Evolutionary conservation across 2,329 filamentous ascomycete genomes (phyloP).

Genomic region (Cladosporium sp.): DNA sequence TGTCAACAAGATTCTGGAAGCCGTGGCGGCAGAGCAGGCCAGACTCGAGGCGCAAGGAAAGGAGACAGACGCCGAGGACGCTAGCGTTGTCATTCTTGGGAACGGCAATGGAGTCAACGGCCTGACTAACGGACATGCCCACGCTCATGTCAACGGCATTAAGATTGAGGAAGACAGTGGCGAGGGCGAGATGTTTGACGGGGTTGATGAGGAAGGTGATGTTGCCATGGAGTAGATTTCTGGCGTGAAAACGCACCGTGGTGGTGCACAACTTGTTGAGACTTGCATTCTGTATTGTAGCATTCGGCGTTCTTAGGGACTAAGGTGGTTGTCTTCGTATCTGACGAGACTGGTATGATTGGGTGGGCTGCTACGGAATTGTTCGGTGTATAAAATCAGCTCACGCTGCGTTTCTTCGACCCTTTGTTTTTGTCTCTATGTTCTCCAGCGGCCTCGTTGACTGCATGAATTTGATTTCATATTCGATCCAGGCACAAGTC

Average conservation of each 20-base stretch:
- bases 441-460: too few species aligned
- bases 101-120: constrained; percentile 12
- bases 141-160: constrained; percentile 10
- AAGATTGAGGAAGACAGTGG: constrained; percentile 13
- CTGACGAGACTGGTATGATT: not conserved
- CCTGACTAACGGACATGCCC: constrained; percentile 6
- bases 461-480: too few species aligned
- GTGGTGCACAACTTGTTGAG: not conserved
- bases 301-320: constrained; percentile 4
- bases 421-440: not conserved
- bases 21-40: constrained; percentile 29
- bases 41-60: constrained; percentile 19
- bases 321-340: not conserved
- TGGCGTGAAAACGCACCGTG: not conserved
- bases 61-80: constrained; percentile 16
- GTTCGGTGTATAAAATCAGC: not conserved
- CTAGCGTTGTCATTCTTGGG: constrained; percentile 7
- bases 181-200: constrained; percentile 13
- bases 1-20: constrained; percentile 36
- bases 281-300: constrained; percentile 8
- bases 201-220: constrained; percentile 17
- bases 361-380: not conserved
- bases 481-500: not conserved
- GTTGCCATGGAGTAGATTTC: constrained; percentile 15
- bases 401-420: not conserved